A percentile compares a stretch with the other conserved stretches of the same genome.
These are phyloP conservation scores for Colletotrichum magnum DNA, from an alignment of 2,329 filamentous ascomycete genomes.

Conservation along the genomic window DNA sequence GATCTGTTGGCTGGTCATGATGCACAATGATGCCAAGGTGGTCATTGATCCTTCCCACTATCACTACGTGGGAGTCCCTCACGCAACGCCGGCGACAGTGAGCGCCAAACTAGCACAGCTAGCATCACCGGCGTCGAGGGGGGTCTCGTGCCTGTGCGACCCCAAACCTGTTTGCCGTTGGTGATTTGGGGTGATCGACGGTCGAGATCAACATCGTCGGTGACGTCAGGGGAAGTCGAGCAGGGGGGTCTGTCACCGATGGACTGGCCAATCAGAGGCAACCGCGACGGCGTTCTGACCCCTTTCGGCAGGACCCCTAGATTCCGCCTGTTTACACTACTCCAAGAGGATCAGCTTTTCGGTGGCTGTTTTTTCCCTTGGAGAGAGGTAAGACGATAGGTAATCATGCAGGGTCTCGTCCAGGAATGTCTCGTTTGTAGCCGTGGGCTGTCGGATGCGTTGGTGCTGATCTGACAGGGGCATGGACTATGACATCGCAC, in stretches of 20 bases:
- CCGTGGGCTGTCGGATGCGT: not conserved
- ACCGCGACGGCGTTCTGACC: conserved; percentile 3
- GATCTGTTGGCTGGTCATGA: conserved; percentile 23
- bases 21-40: conserved; percentile 41
- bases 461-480: conserved; percentile 8
- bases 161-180: conserved; percentile 35
- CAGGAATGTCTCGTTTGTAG: conserved; percentile 19
- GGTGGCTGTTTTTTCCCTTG: not conserved
- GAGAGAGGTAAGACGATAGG: not conserved
- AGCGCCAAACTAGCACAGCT: conserved; percentile 1
- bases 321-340: conserved; percentile 9
- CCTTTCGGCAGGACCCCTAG: conserved; percentile 38
- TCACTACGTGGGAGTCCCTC: not conserved
- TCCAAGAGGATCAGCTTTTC: not conserved
- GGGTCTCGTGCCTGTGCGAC: conserved; percentile 19
- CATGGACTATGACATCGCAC: conserved; percentile 27
- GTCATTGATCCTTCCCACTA: conserved; percentile 1
- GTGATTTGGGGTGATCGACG: conserved; percentile 21
- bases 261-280: conserved; percentile 15
- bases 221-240: conserved; percentile 30
- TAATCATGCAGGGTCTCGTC: conserved; percentile 31
- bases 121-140: conserved; percentile 8
- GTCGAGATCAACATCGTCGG: conserved; percentile 26
- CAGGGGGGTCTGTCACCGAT: not conserved
- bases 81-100: not conserved